Percentiles rank a stretch among this genome's conserved stretches.
Conservation (phyloP, 768 basidiomycete genomes). For the Phanerochaete sordida region DNA sequence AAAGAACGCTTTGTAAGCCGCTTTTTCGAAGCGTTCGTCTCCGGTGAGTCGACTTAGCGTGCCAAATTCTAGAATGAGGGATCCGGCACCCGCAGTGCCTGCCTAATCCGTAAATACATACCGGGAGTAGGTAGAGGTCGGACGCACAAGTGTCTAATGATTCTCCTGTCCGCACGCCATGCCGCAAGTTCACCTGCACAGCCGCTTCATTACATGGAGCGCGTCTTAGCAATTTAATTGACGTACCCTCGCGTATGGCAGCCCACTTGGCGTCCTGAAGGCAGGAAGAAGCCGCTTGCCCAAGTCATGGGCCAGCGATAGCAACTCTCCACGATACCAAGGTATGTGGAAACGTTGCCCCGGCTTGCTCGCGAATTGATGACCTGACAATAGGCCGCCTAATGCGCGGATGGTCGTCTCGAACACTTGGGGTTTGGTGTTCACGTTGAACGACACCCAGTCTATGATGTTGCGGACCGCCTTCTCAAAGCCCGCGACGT, state of each 20-base stretch:
- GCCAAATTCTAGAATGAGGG: constrained; percentile 92
- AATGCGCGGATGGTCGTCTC: constrained; percentile 94
- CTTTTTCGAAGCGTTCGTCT: constrained; percentile 86
- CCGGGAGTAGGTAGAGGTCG: not conserved
- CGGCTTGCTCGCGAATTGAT: constrained; percentile 69
- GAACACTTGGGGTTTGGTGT: constrained; percentile 97
- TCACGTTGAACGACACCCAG: constrained; percentile 87
- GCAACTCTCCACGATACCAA: constrained; percentile 81
- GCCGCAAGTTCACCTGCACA: constrained; percentile 73
- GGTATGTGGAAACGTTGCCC: constrained; percentile 70
- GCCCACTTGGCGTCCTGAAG: constrained; percentile 85
- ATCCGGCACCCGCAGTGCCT: constrained; percentile 93
- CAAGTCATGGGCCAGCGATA: constrained; percentile 81
- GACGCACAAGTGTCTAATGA: constrained; percentile 79
- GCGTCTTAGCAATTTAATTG: constrained; percentile 10
- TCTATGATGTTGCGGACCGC: constrained; percentile 80
- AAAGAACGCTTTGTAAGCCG: constrained; percentile 86
- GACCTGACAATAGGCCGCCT: constrained; percentile 85
- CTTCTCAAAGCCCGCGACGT: constrained; percentile 74
- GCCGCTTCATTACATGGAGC: not conserved
- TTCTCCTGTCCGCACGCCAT: constrained; percentile 75
- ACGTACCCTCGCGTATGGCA: constrained; percentile 85
- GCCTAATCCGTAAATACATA: not conserved
- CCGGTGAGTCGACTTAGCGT: constrained; percentile 88
- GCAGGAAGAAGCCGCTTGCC: constrained; percentile 86